Base-by-base conservation (phyloP, 345 rosid species). In the Hevea brasiliensis region DNA sequence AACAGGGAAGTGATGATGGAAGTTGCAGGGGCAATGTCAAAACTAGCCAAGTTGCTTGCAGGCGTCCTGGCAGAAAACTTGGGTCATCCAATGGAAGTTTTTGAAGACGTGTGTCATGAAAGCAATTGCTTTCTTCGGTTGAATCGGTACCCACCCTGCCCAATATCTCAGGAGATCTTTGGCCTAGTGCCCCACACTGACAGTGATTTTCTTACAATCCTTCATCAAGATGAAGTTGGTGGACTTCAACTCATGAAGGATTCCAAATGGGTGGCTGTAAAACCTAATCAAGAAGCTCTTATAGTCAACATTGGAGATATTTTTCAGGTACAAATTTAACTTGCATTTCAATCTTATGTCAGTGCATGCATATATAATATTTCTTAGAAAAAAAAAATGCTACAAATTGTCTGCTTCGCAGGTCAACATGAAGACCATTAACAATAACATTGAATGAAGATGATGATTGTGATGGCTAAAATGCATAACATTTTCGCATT, bases 281-380 rank as follows among this genome's bases (percentile, higher is more conserved):
- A 82, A 74, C 94, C 94, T 64, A 89, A 86, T 60, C 83, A 24
- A 29, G 85, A 89, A n/a, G 89, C 94, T 32, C 89, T 89, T 40
- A 87, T 89, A 1, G 87, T 89, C 76, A 89, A 89, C 81, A 86
- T 89, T 24, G 94, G 94, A 18, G 94, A 89, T 77, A 86, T 89
- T 20, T 85, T 87, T 61, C 94, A 89, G 93, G 93, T 89, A 79
- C 1, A 5, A 17, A 27, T 48, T 37, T 40, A 21, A 40, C 37
- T 18, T 56, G 64, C 45, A 27, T 56, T 72, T 51, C 58, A 32
- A 32, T 32, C 37, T 32, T 32, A 32, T 32, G 37, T n/a, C n/a
- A n/a, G n/a, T n/a, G n/a, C n/a, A n/a, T n/a, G n/a, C n/a, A n/a
- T n/a, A n/a, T n/a, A n/a, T n/a, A n/a, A n/a, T n/a, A n/a, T n/a